phyloP scores from a whole-genome alignment of 345 rosid genomes.

The Bruguiera parviflora region DNA sequence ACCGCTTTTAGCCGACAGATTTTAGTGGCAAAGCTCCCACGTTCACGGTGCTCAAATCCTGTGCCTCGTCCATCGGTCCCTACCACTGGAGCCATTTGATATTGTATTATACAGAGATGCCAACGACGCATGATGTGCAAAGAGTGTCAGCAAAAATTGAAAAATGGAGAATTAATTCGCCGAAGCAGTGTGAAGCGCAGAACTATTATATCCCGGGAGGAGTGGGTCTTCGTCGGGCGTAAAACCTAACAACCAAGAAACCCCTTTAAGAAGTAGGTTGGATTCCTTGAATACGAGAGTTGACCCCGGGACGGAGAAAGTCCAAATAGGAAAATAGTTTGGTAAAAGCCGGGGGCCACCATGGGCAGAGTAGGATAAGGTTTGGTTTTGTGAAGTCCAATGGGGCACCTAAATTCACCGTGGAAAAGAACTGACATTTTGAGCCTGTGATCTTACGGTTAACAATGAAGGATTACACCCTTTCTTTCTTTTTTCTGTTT shows the following conservation, averaged over 20 bases:
- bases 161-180: background rate
- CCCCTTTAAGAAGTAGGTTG: background rate
- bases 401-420: background rate
- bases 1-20: conserved; percentile 51
- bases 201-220: background rate
- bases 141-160: background rate
- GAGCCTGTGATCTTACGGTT: too few relatives aligned
- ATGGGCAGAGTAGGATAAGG: conserved; percentile 13
- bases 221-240: conserved; percentile 1
- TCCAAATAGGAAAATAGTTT: conserved; percentile 2
- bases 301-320: conserved; percentile 5
- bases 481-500: too few relatives aligned
- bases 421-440: too few relatives aligned
- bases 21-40: conserved; percentile 24
- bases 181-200: background rate
- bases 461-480: too few relatives aligned
- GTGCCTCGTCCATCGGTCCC: background rate
- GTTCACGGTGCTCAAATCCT: conserved; percentile 6
- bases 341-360: conserved; percentile 16
- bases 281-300: conserved; percentile 8
- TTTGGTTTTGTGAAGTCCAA: conserved; percentile 1
- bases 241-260: conserved; percentile 11
- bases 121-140: background rate
- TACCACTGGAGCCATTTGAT: too few relatives aligned
- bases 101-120: too few relatives aligned